Evolutionary conservation across 176 grass and related monocot genomes (phyloP), one percentile per base, ranked within the genome.

Genomic region (Hsuehochloa calcarea): DNA sequence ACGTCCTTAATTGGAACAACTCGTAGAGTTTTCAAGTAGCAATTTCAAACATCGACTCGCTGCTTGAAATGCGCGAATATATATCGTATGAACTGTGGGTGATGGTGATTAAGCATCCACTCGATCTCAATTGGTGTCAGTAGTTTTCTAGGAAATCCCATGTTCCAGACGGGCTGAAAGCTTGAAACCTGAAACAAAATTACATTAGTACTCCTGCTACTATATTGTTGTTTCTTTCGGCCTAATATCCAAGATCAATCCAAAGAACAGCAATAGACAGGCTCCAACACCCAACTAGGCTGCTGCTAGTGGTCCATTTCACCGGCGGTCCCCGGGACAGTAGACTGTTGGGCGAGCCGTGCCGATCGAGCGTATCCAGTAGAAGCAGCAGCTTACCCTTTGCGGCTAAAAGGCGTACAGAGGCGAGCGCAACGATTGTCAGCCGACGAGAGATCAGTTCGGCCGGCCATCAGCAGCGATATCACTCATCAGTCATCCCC

Each of bases 321-420:
- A 25, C 84, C 51, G 80, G 68, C 60, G 68, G 81, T 84, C 81
- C 73, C 79, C 58, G 10, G 68, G 59, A n/a, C 12, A 59, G 70
- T 16, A 41, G 31, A 45, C 64, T 23, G 63, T 39, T 45, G 40
- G 10, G 14, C 46, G 61, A 55, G 29, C 80, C 59, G 77, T 65
- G 47, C n/a, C 10, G 47, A 37, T 47, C 68, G 47, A 37, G 59
- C 68, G 71, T 76, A 55, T 77, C 83, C 71, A 52, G n/a, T 41
- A 77, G 54, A 76, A 58, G 52, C 70, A 22, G 19, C 52, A 63
- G 9, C 37, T 65, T 43, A 14, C 65, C 66, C 65, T 81, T 86
- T 44, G 72, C 78, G 10, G 88, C 72, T 43, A 60, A 70, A 62
- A 51, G 25, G 25, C 45, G 38, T 4, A 19, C 20, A 45, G 14